Conservation (phyloP, 2,329 filamentous ascomycete genomes). For the Rhynchosporium secalis region DNA sequence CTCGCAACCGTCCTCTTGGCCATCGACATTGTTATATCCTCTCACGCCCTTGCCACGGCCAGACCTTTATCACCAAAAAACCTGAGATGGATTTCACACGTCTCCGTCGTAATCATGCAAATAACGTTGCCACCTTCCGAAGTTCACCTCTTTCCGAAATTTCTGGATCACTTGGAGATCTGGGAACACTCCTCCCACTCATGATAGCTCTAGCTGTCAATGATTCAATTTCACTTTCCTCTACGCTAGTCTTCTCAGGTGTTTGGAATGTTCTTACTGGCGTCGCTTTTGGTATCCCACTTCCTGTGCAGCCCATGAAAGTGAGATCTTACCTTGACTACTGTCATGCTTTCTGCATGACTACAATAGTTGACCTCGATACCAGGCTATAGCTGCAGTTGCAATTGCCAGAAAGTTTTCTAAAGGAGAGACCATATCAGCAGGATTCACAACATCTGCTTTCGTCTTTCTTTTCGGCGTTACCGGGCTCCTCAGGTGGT, state of each 20-base stretch:
- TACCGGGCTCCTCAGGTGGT: slow-evolving; percentile 75
- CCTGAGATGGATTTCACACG: slow-evolving; percentile 27
- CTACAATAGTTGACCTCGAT: slow-evolving; percentile 43
- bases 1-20: background rate
- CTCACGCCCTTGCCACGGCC: background rate
- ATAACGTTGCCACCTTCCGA: slow-evolving; percentile 59
- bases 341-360: background rate
- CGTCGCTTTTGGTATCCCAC: slow-evolving; percentile 77
- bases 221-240: slow-evolving; percentile 75
- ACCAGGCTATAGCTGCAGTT: slow-evolving; percentile 81
- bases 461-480: slow-evolving; percentile 75
- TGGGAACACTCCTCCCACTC: slow-evolving; percentile 86
- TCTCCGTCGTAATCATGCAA: slow-evolving; percentile 33
- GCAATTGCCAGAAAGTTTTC: slow-evolving; percentile 72
- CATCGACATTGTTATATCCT: background rate
- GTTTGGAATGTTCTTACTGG: slow-evolving; percentile 85
- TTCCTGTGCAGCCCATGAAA: slow-evolving; percentile 89
- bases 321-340: slow-evolving; percentile 37
- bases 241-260: slow-evolving; percentile 86
- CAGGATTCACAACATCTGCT: slow-evolving; percentile 75
- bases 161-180: slow-evolving; percentile 83
- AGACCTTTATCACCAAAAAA: background rate
- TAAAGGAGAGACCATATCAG: slow-evolving; percentile 72
- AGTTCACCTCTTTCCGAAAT: slow-evolving; percentile 69
- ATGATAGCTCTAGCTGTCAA: slow-evolving; percentile 83